Evolutionary conservation across 176 grass and related monocot species (phyloP).

Genomic region (Carex pumila): DNA sequence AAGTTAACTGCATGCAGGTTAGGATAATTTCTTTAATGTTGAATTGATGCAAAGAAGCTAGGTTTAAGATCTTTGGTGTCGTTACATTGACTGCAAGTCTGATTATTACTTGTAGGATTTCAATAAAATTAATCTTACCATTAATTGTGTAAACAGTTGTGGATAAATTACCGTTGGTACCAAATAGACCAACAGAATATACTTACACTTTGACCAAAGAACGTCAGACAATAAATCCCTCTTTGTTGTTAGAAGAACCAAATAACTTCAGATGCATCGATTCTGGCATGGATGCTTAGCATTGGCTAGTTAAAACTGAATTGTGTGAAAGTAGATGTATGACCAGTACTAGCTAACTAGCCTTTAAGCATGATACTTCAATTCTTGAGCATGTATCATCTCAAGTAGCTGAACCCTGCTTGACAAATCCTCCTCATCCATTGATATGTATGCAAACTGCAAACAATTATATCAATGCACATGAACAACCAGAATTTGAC

Average conservation of each 20-base stretch:
- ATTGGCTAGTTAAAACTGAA: background rate
- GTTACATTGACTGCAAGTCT: background rate
- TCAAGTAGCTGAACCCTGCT: background rate
- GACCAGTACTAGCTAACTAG: background rate
- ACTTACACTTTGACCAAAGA: background rate
- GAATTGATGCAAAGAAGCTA: conserved; percentile 1
- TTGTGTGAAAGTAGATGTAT: background rate
- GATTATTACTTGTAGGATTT: no score
- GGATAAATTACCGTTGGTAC: background rate
- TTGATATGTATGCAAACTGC: no score
- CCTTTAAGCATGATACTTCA: background rate
- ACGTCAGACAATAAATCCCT: background rate
- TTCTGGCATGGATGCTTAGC: background rate
- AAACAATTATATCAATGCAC: background rate
- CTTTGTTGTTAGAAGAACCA: background rate
- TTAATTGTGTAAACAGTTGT: background rate
- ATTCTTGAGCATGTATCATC: background rate
- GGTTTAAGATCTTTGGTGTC: background rate
- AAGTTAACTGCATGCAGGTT: conserved; percentile 81
- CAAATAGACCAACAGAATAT: background rate
- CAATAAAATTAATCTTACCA: background rate
- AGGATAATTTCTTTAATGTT: background rate
- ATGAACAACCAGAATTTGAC: background rate
- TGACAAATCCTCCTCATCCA: background rate
- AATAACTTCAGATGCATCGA: background rate